Evolutionary conservation across 1,284 basidiomycete species (phyloP), one percentile per base, ranked within the genome.

Genomic region (Rhodotorula sp.): DNA sequence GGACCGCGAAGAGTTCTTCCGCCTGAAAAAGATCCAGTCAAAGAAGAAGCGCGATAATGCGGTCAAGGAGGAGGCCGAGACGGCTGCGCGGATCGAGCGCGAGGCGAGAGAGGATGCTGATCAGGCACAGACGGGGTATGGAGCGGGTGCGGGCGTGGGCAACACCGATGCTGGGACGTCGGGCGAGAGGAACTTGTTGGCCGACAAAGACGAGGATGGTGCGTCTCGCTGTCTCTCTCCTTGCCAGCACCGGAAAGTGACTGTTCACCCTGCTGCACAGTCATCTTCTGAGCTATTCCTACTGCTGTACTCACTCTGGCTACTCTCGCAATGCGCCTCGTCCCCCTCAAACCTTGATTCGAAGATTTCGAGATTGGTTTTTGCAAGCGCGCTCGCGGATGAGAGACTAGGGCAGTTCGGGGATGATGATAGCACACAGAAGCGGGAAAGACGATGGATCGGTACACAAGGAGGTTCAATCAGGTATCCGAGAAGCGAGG

Each of bases 1-100:
- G 91, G 94, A 97, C 82, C 86, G 94, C 76, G 94, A 97, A 80
- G 94, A 97, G 80, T 97, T 97, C 84, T 97, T 96, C 85, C 86
- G 93, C 62, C 62, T 74, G n/a, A 73, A 70, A 83, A 97, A 97
- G 81, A 93, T 97, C 13, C 94, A 97, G 81, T 91, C 91, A 49
- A 97, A 96, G 86, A 96, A 96, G 87, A 96, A 96, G 83, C 85
- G 90, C 66, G 90, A 91, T 49, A 73, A 64, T 27, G 72, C 81
- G 36, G 52, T 62, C 27, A 71, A 74, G 49, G 84, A 11, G 86
- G 87, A 34, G 83, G 82, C 5, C 80, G 82, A 72, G 86, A 82
- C 39, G 39, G 39, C 39, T 44, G 39, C 39, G 9, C 39, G 39
- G 39, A 17, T 44, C 39, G 39, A 77, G 85, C 75, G 59, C 68